phyloP scores from a whole-genome alignment of 768 basidiomycete genomes.

The Macrolepiota dolichaula region DNA sequence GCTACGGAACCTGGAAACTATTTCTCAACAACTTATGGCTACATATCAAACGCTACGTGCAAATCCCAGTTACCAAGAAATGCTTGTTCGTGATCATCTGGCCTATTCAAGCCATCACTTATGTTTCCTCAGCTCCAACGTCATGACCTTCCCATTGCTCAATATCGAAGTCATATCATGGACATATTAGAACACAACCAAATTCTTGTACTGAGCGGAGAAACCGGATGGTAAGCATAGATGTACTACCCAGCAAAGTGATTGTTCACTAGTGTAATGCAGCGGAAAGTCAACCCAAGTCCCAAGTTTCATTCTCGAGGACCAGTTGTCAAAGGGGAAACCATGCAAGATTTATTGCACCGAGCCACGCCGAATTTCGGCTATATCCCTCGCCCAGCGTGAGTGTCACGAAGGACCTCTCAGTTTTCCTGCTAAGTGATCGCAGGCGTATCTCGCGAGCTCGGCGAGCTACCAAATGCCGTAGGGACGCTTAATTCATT shows the following conservation, averaged over 20 bases:
- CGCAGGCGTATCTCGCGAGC: constrained; percentile 76
- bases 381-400: constrained; percentile 92
- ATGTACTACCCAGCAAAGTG: not conserved
- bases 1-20: not conserved
- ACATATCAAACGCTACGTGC: constrained; percentile 57
- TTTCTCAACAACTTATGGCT: constrained; percentile 10
- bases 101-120: not conserved
- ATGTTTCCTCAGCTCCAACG: constrained; percentile 56
- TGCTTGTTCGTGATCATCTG: constrained; percentile 62
- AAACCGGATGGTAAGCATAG: constrained; percentile 36
- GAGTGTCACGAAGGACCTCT: constrained; percentile 13
- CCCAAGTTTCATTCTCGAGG: constrained; percentile 90
- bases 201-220: constrained; percentile 75
- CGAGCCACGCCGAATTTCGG: constrained; percentile 93
- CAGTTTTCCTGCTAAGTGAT: not conserved
- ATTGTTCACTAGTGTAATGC: constrained; percentile 10
- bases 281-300: constrained; percentile 98
- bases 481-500: constrained; percentile 77
- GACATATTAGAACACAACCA: constrained; percentile 69
- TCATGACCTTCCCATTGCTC: constrained; percentile 80
- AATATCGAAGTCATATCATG: constrained; percentile 72
- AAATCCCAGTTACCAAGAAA: constrained; percentile 73
- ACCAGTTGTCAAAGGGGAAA: constrained; percentile 75
- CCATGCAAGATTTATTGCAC: constrained; percentile 93
- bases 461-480: constrained; percentile 79